These are phyloP conservation scores for Xylaria sp. DNA, from an alignment of 2,329 filamentous ascomycete species.

Conservation along the genomic window DNA sequence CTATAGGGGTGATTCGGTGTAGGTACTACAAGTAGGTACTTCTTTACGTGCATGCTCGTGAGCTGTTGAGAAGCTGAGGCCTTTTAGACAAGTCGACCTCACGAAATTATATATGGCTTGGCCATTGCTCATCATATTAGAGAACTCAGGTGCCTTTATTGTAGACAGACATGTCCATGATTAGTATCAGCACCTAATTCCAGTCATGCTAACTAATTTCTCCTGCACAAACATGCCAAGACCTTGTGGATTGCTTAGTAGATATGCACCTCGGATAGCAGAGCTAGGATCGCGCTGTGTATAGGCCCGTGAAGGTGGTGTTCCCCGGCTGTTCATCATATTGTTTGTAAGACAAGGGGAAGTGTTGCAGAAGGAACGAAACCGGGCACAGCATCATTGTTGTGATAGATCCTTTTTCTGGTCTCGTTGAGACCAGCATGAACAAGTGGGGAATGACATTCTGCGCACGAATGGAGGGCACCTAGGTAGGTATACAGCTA, in stretches of 20 bases:
- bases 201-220: too few species aligned
- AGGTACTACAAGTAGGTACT: not conserved
- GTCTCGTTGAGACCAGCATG: not conserved
- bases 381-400: not conserved
- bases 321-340: not conserved
- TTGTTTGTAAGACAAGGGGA: not conserved
- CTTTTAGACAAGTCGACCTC: not conserved
- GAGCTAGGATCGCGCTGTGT: not conserved
- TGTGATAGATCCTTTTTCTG: not conserved
- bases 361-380: not conserved
- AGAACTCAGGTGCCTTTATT: not conserved
- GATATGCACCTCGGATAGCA: not conserved
- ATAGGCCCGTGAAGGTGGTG: not conserved
- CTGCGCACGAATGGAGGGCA: too few species aligned
- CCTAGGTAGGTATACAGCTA: conserved; percentile 5
- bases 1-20: not conserved
- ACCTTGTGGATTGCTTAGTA: too few species aligned
- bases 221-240: too few species aligned
- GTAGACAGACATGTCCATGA: too few species aligned
- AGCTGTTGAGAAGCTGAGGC: not conserved
- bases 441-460: conserved; percentile 10
- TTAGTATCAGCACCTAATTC: too few species aligned
- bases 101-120: too few species aligned
- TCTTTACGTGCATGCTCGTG: not conserved
- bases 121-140: too few species aligned